Percentiles rank a stretch among this genome's conserved stretches.
phyloP scores from a whole-genome alignment of 805 yeast genomes.

The Zygotorulaspora florentina region DNA sequence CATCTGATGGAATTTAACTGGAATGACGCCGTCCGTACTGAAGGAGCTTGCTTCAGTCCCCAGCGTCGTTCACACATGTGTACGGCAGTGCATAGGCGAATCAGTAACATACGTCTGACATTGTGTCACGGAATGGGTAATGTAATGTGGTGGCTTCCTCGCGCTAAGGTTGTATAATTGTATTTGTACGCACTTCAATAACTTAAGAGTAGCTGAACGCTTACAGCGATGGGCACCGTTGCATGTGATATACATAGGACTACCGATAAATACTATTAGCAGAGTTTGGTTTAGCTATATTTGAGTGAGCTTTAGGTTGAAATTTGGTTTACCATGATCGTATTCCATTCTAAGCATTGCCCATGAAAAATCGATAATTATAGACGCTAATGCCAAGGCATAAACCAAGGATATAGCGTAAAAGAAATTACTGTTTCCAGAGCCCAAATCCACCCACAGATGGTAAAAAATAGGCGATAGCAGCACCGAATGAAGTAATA shows the following conservation, averaged over 20 bases:
- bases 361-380: constrained; percentile 79
- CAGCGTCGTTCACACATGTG: not conserved
- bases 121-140: too few relatives aligned
- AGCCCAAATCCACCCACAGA: constrained; percentile 89
- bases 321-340: constrained; percentile 40
- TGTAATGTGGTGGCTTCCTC: too few relatives aligned
- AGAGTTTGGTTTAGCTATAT: constrained; percentile 27
- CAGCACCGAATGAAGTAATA: constrained; percentile 53
- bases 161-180: too few relatives aligned
- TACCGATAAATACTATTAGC: not conserved
- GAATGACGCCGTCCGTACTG: not conserved
- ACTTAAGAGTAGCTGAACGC: too few relatives aligned
- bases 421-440: constrained; percentile 94
- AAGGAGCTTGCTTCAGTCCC: not conserved
- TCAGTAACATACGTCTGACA: too few relatives aligned
- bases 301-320: constrained; percentile 47
- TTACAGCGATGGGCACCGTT: not conserved
- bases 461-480: constrained; percentile 87
- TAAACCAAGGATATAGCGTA: constrained; percentile 88
- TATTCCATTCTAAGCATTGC: constrained; percentile 67
- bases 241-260: not conserved
- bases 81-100: too few relatives aligned
- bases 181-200: too few relatives aligned
- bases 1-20: not conserved
- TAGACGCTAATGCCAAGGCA: constrained; percentile 61